Evolutionary conservation across 352 stramenopile genomes (phyloP).

Genomic region (Globisporangium cylindrosporum): DNA sequence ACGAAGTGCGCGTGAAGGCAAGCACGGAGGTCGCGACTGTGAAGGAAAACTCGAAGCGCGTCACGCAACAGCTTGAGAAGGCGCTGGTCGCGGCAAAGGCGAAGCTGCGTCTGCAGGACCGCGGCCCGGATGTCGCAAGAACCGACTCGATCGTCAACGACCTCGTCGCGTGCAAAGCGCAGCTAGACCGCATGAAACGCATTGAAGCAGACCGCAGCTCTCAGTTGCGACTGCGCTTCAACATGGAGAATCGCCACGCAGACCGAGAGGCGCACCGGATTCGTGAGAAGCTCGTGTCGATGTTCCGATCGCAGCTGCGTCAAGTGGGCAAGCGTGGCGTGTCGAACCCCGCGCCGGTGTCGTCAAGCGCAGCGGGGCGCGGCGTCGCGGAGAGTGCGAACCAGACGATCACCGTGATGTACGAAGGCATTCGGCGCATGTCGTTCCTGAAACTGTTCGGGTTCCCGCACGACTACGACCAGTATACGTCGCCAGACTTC

Average conservation of each 20-base stretch:
- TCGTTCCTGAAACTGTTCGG: slow-evolving; percentile 65
- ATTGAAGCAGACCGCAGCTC: slow-evolving; percentile 44
- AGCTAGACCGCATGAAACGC: slow-evolving; percentile 52
- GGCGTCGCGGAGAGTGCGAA: slow-evolving; percentile 10
- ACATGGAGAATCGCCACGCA: slow-evolving; percentile 55
- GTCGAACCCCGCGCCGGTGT: slow-evolving; percentile 14
- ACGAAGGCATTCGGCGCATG: slow-evolving; percentile 55
- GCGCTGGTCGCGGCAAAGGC: slow-evolving; percentile 38
- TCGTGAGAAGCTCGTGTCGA: slow-evolving; percentile 38
- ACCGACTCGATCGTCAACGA: slow-evolving; percentile 59
- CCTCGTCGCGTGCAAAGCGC: slow-evolving; percentile 31
- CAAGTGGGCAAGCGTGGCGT: slow-evolving; percentile 34
- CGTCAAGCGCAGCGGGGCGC: slow-evolving; percentile 9
- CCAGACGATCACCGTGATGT: slow-evolving; percentile 34
- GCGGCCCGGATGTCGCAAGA: slow-evolving; percentile 42
- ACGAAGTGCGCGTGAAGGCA: slow-evolving; percentile 61
- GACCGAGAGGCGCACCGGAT: slow-evolving; percentile 46
- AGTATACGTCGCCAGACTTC: slow-evolving; percentile 54
- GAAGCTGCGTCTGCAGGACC: slow-evolving; percentile 58
- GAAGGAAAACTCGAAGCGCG: slow-evolving; percentile 48
- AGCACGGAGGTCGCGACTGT: slow-evolving; percentile 40
- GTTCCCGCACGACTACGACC: slow-evolving; percentile 45
- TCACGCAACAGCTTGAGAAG: slow-evolving; percentile 46
- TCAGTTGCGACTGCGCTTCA: slow-evolving; percentile 45
- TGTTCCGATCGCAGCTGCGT: slow-evolving; percentile 49